Evolutionary conservation across 441 rosid genomes (phyloP).

Genomic region (Bruguiera hainesii): DNA sequence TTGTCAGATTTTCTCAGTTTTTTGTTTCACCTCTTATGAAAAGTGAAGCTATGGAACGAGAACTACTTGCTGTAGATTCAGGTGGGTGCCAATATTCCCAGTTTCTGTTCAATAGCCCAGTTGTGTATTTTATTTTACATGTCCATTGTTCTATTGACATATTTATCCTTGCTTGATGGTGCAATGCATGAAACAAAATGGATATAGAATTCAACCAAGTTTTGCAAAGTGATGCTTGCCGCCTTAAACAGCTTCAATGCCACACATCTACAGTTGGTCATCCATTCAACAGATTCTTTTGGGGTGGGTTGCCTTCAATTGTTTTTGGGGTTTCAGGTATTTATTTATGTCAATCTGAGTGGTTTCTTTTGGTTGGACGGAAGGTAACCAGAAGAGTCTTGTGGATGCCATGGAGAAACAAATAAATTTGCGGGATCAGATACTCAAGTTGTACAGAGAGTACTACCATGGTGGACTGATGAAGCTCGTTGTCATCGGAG

Average conservation of each 20-base stretch:
- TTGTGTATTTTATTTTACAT: background rate
- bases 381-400: constrained; percentile 95
- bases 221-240: constrained; percentile 86
- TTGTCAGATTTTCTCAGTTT: constrained; percentile 94
- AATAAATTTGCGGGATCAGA: constrained; percentile 70
- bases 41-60: constrained; percentile 93
- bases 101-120: background rate
- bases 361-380: constrained; percentile 26
- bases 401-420: constrained; percentile 84
- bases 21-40: constrained; percentile 94
- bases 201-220: constrained; percentile 87
- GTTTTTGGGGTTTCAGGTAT: constrained; percentile 13
- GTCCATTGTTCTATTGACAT: constrained; percentile 10
- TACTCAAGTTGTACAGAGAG: constrained; percentile 59
- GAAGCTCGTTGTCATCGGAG: constrained; percentile 97
- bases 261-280: constrained; percentile 67
- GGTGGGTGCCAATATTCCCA: constrained; percentile 38
- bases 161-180: constrained; percentile 20
- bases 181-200: constrained; percentile 23
- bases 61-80: constrained; percentile 96
- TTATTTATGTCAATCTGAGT: constrained; percentile 8
- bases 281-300: constrained; percentile 75
- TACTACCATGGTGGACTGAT: constrained; percentile 86
- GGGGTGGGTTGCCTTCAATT: constrained; percentile 63
- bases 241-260: constrained; percentile 95